phyloP scores from a whole-genome alignment of 305 asterid species.

The Ajuga reptans region DNA sequence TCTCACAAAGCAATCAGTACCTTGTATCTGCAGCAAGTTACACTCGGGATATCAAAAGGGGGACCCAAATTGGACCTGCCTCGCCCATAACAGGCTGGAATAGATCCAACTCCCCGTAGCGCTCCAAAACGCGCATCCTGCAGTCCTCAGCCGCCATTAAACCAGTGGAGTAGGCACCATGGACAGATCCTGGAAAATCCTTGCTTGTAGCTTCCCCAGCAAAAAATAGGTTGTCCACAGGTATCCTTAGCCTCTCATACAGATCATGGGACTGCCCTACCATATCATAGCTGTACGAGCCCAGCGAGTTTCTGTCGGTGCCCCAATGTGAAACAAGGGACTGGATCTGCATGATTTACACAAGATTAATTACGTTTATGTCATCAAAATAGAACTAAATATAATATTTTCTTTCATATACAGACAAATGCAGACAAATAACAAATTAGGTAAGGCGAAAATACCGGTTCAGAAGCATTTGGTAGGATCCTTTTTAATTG shows the following conservation, averaged over 20 bases:
- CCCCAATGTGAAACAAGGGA: slow-evolving; percentile 95
- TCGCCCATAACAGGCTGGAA: slow-evolving; percentile 79
- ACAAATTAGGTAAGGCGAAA: not conserved
- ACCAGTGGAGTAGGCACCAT: slow-evolving; percentile 91
- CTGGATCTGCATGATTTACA: slow-evolving; percentile 52
- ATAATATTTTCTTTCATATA: not conserved
- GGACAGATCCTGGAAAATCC: slow-evolving; percentile 87
- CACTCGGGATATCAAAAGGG: slow-evolving; percentile 75
- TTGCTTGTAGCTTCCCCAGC: slow-evolving; percentile 92
- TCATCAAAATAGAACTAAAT: not conserved
- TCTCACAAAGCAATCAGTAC: slow-evolving; percentile 35
- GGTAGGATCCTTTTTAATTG: slow-evolving; percentile 83
- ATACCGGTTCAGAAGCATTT: slow-evolving; percentile 77
- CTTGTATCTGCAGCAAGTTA: slow-evolving; percentile 19
- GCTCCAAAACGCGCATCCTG: slow-evolving; percentile 91
- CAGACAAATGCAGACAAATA: not conserved
- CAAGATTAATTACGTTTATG: not conserved
- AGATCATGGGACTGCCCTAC: slow-evolving; percentile 83
- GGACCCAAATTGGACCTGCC: slow-evolving; percentile 53
- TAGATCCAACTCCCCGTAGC: slow-evolving; percentile 75
- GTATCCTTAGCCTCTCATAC: slow-evolving; percentile 74
- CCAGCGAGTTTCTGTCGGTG: slow-evolving; percentile 59
- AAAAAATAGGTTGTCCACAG: slow-evolving; percentile 84
- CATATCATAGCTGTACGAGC: slow-evolving; percentile 81
- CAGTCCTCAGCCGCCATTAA: slow-evolving; percentile 94